phyloP scores from a whole-genome alignment of 257 asterid species.

The Marsdenia floribunda region DNA sequence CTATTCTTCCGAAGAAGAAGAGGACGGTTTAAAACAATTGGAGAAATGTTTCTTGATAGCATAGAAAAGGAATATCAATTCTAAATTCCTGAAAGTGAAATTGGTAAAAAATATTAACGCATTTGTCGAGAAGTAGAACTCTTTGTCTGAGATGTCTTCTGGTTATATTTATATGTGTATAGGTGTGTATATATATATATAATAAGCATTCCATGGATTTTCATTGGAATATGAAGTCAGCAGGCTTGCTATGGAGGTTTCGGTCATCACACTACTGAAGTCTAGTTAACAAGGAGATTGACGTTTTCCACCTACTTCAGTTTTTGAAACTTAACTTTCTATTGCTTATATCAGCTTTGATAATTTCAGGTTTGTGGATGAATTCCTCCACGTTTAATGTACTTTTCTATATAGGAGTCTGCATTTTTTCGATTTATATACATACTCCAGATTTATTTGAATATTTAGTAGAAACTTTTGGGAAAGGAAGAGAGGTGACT shows the following conservation, averaged over 20 bases:
- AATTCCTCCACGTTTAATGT: neutral
- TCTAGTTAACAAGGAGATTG: constrained; percentile 12
- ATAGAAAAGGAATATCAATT: constrained; percentile 13
- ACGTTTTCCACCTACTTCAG: neutral
- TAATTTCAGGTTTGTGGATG: constrained; percentile 13
- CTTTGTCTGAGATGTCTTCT: neutral
- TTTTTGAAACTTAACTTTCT: neutral
- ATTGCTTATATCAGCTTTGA: constrained; percentile 14
- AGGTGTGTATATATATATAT: neutral
- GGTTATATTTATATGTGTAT: constrained; percentile 1
- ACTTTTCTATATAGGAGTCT: neutral
- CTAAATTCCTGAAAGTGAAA: constrained; percentile 9
- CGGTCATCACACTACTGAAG: constrained; percentile 1
- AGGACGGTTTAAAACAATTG: neutral
- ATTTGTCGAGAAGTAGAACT: neutral
- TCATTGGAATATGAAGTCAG: constrained; percentile 9
- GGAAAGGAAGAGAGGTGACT: neutral
- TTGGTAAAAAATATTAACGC: constrained; percentile 3
- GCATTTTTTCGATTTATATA: neutral
- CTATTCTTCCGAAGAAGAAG: neutral
- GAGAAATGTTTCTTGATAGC: constrained; percentile 1
- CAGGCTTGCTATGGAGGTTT: neutral
- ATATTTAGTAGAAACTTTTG: neutral
- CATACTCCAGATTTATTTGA: neutral
- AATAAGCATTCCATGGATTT: constrained; percentile 1